Conservation (phyloP, 768 basidiomycete genomes). For the Rhizopogon roseolus region DNA sequence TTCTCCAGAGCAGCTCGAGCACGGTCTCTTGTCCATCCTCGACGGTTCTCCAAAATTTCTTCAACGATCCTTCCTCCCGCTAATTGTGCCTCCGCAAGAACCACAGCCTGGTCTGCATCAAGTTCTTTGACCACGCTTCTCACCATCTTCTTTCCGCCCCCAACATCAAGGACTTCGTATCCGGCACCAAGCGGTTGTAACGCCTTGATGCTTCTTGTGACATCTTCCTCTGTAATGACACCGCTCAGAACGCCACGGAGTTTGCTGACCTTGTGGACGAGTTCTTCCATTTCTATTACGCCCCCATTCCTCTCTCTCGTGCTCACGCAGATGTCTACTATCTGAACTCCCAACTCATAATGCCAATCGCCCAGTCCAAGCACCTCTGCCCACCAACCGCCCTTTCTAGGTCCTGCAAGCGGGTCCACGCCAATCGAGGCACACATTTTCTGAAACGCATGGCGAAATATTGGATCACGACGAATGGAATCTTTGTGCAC, state of each 20-base stretch:
- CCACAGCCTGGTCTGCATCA: conserved; percentile 82
- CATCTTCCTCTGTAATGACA: conserved; percentile 81
- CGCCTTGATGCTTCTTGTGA: conserved; percentile 78
- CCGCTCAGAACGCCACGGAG: conserved; percentile 66
- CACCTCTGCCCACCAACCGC: conserved; percentile 90
- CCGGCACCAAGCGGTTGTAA: conserved; percentile 89
- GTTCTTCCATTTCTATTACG: conserved; percentile 82
- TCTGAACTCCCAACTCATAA: conserved; percentile 92
- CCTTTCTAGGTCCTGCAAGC: conserved; percentile 77
- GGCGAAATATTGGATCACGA: conserved; percentile 80
- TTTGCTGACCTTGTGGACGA: conserved; percentile 72
- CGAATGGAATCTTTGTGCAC: conserved; percentile 83
- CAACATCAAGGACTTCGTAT: conserved; percentile 77
- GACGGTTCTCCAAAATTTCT: conserved; percentile 49
- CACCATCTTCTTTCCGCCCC: conserved; percentile 71
- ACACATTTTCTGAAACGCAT: conserved; percentile 96
- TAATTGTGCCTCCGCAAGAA: conserved; percentile 69
- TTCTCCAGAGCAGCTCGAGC: conserved; percentile 79
- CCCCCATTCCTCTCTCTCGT: conserved; percentile 90
- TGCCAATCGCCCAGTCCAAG: conserved; percentile 92
- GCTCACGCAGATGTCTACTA: conserved; percentile 87
- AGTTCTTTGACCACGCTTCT: conserved; percentile 87
- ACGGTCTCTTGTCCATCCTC: conserved; percentile 77
- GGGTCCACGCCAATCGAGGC: conserved; percentile 93
- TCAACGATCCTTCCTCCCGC: conserved; percentile 69